Evolutionary conservation across 2,329 filamentous ascomycete genomes (phyloP).

Genomic region (Ophioceras dolichostomum): DNA sequence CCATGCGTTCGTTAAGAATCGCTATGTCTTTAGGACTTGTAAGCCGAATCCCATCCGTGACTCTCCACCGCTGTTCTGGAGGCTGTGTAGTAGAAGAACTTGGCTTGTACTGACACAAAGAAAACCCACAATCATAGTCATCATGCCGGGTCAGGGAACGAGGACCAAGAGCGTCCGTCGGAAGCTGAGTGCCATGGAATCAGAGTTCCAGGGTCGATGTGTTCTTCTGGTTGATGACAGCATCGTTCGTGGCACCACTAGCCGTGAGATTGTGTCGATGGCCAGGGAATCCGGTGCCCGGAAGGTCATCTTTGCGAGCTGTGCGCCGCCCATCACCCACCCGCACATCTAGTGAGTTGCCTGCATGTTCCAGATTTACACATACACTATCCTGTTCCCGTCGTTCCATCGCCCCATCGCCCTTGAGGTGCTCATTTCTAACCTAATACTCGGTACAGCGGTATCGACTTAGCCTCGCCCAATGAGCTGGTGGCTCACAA

Average conservation of each 20-base stretch:
- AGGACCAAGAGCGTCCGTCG: conserved; percentile 78
- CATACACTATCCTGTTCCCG: no score
- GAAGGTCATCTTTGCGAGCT: conserved; percentile 65
- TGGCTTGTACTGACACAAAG: no score
- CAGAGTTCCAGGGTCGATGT: conserved; percentile 70
- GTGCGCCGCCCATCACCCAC: conserved; percentile 70
- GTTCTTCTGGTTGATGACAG: conserved; percentile 82
- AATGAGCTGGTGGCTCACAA: conserved; percentile 10
- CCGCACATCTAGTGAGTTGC: conserved; percentile 51
- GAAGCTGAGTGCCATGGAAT: conserved; percentile 78
- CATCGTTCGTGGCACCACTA: conserved; percentile 39
- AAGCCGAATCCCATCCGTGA: conserved; percentile 34
- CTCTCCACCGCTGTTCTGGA: no score
- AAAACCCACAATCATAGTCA: no score
- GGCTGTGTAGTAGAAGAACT: no score
- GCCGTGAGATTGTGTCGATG: conserved; percentile 39
- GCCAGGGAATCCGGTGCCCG: conserved; percentile 6
- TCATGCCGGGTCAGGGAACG: conserved; percentile 59
- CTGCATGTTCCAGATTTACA: no score
- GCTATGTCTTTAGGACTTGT: conserved; percentile 80
- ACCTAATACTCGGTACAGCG: conserved; percentile 8
- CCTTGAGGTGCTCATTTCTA: background rate
- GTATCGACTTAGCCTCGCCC: conserved; percentile 30
- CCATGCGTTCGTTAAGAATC: conserved; percentile 80
- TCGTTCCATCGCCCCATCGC: no score